Evolutionary conservation across 176 grass and related monocot genomes (phyloP), one percentile per base, ranked within the genome.

Genomic region (Musa troglodytarum): DNA sequence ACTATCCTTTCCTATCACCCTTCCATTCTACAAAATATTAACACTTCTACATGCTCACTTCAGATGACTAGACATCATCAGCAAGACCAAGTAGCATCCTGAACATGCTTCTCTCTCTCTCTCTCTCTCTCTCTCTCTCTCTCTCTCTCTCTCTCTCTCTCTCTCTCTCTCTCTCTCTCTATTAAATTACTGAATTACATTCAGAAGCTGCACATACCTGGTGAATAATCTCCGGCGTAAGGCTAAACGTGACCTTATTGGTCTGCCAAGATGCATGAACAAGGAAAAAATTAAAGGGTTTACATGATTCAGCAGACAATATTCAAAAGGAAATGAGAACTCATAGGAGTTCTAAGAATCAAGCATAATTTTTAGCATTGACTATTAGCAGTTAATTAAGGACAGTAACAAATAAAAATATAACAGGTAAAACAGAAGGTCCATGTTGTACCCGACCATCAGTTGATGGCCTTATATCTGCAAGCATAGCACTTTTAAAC

Each of bases 201-300:
- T 24, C 53, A 68, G 79, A 76, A 73, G 81, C 10, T 61, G 29
- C 53, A 81, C 10, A 34, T 82, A 97, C 94, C 90, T 93, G 90
- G 77, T 97, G 86, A 78, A 93, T 91, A 69, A 91, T 97, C 88
- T 97, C 94, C 23, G 94, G 77, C 19, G 88, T 97, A 34, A 97
- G 80, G 83, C 79, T 93, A 72, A 97, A 97, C 54, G 90, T 97
- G 75, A 97, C 90, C 74, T 97, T 97, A 74, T 97, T 97, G 10
- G 90, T 93, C 94, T 97, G 90, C 77, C 55, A 80, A 82, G 51
- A 70, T 16, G 8, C 11, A 10, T 83, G 77, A 56, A 80, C 52
- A 72, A 81, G 34, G 63, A 28, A 69, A 68, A 74, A 92, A 74
- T 77, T 61, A 54, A 76, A 72, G 26, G 56, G 51, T 20, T 21